phyloP scores from a whole-genome alignment of 2,329 filamentous ascomycete species.

The Neodidymelliopsis sp. region DNA sequence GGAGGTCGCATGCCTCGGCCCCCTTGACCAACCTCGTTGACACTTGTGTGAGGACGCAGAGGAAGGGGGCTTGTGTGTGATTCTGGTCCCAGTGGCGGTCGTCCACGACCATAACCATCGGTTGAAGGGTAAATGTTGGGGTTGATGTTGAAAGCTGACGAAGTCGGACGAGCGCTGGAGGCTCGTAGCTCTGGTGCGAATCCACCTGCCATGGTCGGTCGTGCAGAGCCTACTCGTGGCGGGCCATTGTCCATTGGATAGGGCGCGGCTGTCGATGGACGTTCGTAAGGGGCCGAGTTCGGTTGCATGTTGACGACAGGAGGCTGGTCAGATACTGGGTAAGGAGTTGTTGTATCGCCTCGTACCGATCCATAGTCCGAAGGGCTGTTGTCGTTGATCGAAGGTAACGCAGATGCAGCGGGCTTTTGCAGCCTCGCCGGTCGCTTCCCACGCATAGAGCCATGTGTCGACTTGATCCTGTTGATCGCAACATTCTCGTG shows the following conservation, averaged over 20 bases:
- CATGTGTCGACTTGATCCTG: conserved; percentile 72
- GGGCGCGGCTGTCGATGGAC: conserved; percentile 66
- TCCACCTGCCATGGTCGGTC: conserved; percentile 48
- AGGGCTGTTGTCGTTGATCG: conserved; percentile 49
- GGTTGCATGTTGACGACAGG: conserved; percentile 37
- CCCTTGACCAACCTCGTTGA: conserved; percentile 46
- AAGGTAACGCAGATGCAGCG: conserved; percentile 47
- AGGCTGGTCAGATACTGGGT: conserved; percentile 54
- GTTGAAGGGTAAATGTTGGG: conserved; percentile 51
- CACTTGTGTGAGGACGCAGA: conserved; percentile 47
- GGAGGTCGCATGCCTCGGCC: conserved; percentile 38
- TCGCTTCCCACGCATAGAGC: conserved; percentile 58
- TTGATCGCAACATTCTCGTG: conserved; percentile 91
- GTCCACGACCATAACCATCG: conserved; percentile 41
- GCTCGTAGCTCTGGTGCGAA: conserved; percentile 59
- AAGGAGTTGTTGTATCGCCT: conserved; percentile 50
- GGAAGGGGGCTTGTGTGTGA: conserved; percentile 42
- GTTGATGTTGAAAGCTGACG: conserved; percentile 60
- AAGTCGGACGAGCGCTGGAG: conserved; percentile 56
- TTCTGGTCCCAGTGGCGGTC: conserved; percentile 35
- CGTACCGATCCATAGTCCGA: conserved; percentile 47
- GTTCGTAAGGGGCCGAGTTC: conserved; percentile 41
- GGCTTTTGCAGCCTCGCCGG: conserved; percentile 54
- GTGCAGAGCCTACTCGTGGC: conserved; percentile 51
- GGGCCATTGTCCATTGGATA: conserved; percentile 75